Evolutionary conservation across 768 basidiomycete genomes (phyloP).

Genomic region (Gymnopilus junonius): DNA sequence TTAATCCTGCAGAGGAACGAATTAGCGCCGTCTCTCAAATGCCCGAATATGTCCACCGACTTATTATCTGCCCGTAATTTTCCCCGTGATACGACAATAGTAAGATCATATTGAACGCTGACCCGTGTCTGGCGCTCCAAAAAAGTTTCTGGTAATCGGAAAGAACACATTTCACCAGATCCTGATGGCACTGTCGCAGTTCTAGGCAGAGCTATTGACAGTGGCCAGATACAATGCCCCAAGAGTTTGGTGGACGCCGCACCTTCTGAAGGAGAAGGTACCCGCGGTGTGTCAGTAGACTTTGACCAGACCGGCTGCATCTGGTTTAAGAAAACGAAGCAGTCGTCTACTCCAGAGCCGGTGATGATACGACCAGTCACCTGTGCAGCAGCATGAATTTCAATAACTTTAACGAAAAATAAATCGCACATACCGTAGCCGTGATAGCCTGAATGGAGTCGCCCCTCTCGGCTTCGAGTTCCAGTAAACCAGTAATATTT

Average conservation of each 20-base stretch:
- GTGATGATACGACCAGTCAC: slow-evolving; percentile 58
- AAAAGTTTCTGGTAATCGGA: slow-evolving; percentile 55
- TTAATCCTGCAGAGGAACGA: slow-evolving; percentile 40
- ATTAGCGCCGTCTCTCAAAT: not conserved
- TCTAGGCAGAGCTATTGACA: slow-evolving; percentile 50
- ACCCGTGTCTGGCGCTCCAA: slow-evolving; percentile 51
- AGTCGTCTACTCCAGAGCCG: slow-evolving; percentile 46
- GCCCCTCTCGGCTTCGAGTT: slow-evolving; percentile 52
- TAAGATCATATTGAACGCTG: slow-evolving; percentile 56
- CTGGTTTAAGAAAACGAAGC: slow-evolving; percentile 48
- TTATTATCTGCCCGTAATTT: slow-evolving; percentile 51
- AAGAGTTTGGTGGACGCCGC: slow-evolving; percentile 46
- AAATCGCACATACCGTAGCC: slow-evolving; percentile 39
- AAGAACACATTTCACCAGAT: slow-evolving; percentile 41
- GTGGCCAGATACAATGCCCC: slow-evolving; percentile 51
- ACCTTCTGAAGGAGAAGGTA: slow-evolving; percentile 46
- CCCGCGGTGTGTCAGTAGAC: slow-evolving; percentile 40
- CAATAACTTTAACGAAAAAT: not conserved
- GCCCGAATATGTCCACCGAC: slow-evolving; percentile 31
- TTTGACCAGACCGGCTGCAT: slow-evolving; percentile 54
- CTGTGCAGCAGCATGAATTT: slow-evolving; percentile 25
- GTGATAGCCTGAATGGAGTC: slow-evolving; percentile 55
- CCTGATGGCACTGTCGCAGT: slow-evolving; percentile 43
- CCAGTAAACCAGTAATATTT: slow-evolving; percentile 50
- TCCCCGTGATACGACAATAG: slow-evolving; percentile 48